Evolutionary conservation across 495 filamentous ascomycete species (phyloP), one percentile per base, ranked within the genome.

Genomic region (Trichoderma parareesei): DNA sequence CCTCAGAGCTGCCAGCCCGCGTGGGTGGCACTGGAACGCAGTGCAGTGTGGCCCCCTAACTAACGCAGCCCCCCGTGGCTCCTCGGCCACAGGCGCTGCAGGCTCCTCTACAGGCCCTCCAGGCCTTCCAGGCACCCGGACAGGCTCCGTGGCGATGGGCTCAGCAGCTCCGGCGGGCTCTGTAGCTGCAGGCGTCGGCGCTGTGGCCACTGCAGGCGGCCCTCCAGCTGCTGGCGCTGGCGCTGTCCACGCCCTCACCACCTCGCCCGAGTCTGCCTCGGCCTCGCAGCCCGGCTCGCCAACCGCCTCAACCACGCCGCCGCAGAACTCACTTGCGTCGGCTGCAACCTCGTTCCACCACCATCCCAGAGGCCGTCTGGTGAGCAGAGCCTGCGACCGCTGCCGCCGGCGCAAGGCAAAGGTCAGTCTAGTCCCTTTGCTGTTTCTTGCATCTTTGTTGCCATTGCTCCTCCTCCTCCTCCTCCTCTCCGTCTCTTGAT

Each of bases 371-470:
- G 41, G 60, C 7, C 60, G 38, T 20, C 60, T 61, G 37, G 41
- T 41, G 38, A 61, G 38, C 60, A 61, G 60, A 43, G 60, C 60
- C 37, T 61, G 60, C 38, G 60, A 61, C 42, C 38, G 60, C n/a
- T 61, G 60, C 60, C 60, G 60, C 18, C 60, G 60, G 10, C 18
- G 60, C n/a, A 61, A 61, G 20, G 60, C 60, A 5, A 61, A 61
- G 60, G 60, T 61, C 16, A 61, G 60, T 41, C 5, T 40, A 18
- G 33, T 3, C 48, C 14, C 8, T 13, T 41, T 18, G 43, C 43
- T 46, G 43, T n/a, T 16, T 10, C 43, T 18, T 18, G 48, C 14
- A 55, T 55, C 4, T 9, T n/a, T 18, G 48, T 33, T 27, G 27
- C 2, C 27, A 27, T 27, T 48, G n/a, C 13, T 18, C 44, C 44